phyloP scores from a whole-genome alignment of 495 filamentous ascomycete genomes.

The Gamarada debralockiae region DNA sequence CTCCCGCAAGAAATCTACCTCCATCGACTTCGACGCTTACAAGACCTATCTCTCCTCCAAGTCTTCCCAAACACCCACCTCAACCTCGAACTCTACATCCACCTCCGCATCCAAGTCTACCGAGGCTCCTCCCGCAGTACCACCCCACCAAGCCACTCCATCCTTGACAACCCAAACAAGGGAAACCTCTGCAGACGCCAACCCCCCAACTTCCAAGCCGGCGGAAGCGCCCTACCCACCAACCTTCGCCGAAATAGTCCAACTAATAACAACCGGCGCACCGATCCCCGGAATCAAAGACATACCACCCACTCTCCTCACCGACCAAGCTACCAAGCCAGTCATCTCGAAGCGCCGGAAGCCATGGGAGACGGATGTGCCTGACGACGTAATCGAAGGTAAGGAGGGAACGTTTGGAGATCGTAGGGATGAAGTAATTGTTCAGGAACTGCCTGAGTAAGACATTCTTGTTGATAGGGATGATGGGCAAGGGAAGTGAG shows the following conservation, averaged over 20 bases:
- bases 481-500: too few species aligned
- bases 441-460: slow-evolving; percentile 20
- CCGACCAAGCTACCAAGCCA: slow-evolving; percentile 55
- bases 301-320: slow-evolving; percentile 78
- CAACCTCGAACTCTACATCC: too few species aligned
- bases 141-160: too few species aligned
- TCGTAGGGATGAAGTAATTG: slow-evolving; percentile 19
- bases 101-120: too few species aligned
- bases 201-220: not conserved
- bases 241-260: slow-evolving; percentile 84
- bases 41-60: slow-evolving; percentile 12
- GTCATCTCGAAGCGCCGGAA: slow-evolving; percentile 57
- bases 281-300: slow-evolving; percentile 86
- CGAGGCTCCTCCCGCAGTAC: not conserved
- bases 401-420: slow-evolving; percentile 20
- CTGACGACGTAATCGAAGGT: slow-evolving; percentile 18
- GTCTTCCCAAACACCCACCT: not conserved
- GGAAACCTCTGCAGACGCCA: not conserved
- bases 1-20: slow-evolving; percentile 22
- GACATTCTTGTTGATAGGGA: not conserved
- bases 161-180: too few species aligned
- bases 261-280: slow-evolving; percentile 78
- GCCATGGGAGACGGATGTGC: slow-evolving; percentile 68
- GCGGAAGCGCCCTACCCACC: slow-evolving; percentile 65
- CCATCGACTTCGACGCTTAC: slow-evolving; percentile 26